These are phyloP conservation scores for Rhodotorula paludigena DNA, from an alignment of 768 basidiomycete genomes.

Conservation along the genomic window DNA sequence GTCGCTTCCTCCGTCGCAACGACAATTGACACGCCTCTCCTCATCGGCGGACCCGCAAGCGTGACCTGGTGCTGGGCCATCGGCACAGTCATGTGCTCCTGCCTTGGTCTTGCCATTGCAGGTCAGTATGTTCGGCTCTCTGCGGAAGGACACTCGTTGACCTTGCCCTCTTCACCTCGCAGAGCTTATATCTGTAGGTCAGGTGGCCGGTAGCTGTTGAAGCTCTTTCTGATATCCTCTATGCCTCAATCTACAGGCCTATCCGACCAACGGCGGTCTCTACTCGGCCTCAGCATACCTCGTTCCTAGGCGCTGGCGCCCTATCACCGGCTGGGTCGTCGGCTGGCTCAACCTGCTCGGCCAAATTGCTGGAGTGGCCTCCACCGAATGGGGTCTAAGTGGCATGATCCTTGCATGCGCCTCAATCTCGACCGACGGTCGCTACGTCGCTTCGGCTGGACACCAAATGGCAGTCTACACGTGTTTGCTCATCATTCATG, in stretches of 20 bases:
- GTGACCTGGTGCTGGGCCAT: slow-evolving; percentile 50
- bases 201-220: too few species aligned
- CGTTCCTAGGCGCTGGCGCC: slow-evolving; percentile 46
- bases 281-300: slow-evolving; percentile 50
- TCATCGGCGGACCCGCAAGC: slow-evolving; percentile 48
- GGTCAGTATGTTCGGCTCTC: too few species aligned
- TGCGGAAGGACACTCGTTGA: too few species aligned
- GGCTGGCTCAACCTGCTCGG: slow-evolving; percentile 61
- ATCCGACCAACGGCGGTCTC: slow-evolving; percentile 46
- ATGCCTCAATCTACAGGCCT: too few species aligned
- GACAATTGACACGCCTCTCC: slow-evolving; percentile 49
- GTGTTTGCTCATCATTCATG: slow-evolving; percentile 71
- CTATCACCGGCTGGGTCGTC: slow-evolving; percentile 45
- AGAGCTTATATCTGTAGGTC: not conserved
- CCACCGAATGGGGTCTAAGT: slow-evolving; percentile 66
- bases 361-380: slow-evolving; percentile 77
- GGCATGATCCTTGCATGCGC: slow-evolving; percentile 51
- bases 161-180: too few species aligned
- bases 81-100: slow-evolving; percentile 38
- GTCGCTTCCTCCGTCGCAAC: slow-evolving; percentile 46
- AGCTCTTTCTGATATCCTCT: too few species aligned
- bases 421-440: slow-evolving; percentile 1
- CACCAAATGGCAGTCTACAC: slow-evolving; percentile 73
- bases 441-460: slow-evolving; percentile 52
- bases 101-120: slow-evolving; percentile 35